Conservation (phyloP, 2,329 filamentous ascomycete species). For the Domatiomyces catenatus region DNA sequence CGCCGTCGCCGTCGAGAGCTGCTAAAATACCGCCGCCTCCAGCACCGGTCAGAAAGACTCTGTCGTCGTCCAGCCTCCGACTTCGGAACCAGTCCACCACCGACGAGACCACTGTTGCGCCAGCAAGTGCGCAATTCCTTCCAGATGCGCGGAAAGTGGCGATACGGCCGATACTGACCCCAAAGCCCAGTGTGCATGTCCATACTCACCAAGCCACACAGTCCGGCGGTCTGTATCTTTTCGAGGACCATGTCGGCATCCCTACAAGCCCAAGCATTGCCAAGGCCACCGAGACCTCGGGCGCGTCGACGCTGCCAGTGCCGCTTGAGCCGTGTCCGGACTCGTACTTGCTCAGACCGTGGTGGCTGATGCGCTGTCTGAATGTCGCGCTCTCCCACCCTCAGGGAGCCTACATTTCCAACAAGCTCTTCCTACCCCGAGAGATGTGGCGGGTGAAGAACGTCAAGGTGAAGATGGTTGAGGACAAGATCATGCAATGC, state of each 20-base stretch:
- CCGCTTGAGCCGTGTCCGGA: constrained; percentile 84
- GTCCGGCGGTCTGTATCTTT: constrained; percentile 59
- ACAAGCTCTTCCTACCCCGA: constrained; percentile 76
- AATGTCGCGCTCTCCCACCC: constrained; percentile 88
- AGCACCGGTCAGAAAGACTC: constrained; percentile 41
- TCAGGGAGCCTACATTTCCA: constrained; percentile 80
- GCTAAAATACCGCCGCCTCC: constrained; percentile 12
- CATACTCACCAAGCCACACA: constrained; percentile 43
- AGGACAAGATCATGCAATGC: constrained; percentile 87
- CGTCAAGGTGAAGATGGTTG: constrained; percentile 77
- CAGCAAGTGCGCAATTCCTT: constrained; percentile 53
- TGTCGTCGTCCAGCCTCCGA: constrained; percentile 53
- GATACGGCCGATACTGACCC: constrained; percentile 48
- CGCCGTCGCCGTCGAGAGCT: constrained; percentile 21
- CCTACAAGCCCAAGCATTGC: constrained; percentile 33
- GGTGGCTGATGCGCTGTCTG: constrained; percentile 92
- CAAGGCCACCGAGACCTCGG: constrained; percentile 49
- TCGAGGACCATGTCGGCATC: constrained; percentile 69
- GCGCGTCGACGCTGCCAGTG: constrained; percentile 47
- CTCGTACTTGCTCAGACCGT: constrained; percentile 77
- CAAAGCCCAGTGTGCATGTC: constrained; percentile 46
- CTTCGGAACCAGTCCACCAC: constrained; percentile 51
- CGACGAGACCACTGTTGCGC: constrained; percentile 58
- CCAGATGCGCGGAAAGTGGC: constrained; percentile 29
- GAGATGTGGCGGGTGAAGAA: constrained; percentile 91